A percentile compares a stretch with the other conserved stretches of the same genome.
Evolutionary conservation across 345 rosid species (phyloP).

Genomic region (Cardamine occulta): DNA sequence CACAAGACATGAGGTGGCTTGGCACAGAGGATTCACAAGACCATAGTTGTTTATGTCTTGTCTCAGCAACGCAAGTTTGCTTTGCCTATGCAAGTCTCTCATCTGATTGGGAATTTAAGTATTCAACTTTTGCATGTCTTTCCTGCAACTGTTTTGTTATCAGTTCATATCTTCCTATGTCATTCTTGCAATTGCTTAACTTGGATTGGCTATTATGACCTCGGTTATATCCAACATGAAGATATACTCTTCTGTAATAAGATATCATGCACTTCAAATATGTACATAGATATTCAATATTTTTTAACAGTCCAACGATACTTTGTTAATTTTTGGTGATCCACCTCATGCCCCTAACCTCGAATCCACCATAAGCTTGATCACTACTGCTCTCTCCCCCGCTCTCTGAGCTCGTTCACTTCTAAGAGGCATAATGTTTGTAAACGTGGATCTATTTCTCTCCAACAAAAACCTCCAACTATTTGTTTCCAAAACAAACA

Average conservation of each 20-base stretch:
- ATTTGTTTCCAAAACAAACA: too few relatives aligned
- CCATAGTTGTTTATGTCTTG: constrained; percentile 56
- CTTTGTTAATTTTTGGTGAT: constrained; percentile 64
- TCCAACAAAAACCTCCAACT: too few relatives aligned
- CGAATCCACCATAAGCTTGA: constrained; percentile 72
- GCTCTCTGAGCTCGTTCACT: constrained; percentile 67
- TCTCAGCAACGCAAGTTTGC: constrained; percentile 82
- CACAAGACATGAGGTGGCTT: constrained; percentile 39
- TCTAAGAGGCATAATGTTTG: too few relatives aligned
- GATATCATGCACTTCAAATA: constrained; percentile 36
- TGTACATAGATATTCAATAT: constrained; percentile 39
- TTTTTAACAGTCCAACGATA: constrained; percentile 2
- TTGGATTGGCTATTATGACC: not conserved
- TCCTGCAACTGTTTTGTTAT: not conserved
- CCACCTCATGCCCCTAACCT: constrained; percentile 82
- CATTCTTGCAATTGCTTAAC: too few relatives aligned
- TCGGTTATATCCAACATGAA: constrained; percentile 20
- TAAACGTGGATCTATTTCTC: too few relatives aligned
- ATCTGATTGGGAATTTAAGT: constrained; percentile 33
- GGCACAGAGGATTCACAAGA: constrained; percentile 52
- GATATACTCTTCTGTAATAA: constrained; percentile 26
- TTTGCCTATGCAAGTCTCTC: constrained; percentile 40
- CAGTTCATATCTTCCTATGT: not conserved
- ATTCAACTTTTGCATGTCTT: constrained; percentile 2
- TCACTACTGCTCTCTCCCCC: constrained; percentile 97